Evolutionary conservation across 352 stramenopile species (phyloP), one percentile per base, ranked within the genome.

Genomic region (Phytophthora kernoviae): DNA sequence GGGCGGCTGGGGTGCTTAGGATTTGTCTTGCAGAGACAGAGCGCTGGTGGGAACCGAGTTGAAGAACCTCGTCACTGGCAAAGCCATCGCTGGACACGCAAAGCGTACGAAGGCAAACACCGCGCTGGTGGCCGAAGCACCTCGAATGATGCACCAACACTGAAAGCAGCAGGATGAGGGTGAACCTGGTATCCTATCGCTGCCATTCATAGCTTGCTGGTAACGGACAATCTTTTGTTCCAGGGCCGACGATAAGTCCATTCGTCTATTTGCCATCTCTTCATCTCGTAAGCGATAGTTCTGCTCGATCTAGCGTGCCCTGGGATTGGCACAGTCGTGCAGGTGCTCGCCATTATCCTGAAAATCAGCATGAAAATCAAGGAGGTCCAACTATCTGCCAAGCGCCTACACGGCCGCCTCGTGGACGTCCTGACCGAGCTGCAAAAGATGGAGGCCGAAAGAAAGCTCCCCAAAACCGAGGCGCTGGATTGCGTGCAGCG

Each of bases 291-390:
- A 30, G 24, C 24, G 24, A 30, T 30, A 6, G 47, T 22, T 34
- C 10, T 54, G 10, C 20, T 47, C 1, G 36, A 57, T 22, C 27
- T 68, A 4, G 24, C 64, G 21, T 20, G 63, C 10, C 63, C 58
- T 26, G 59, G 58, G 1, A 42, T 40, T 2, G 58, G 58, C 5
- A 15, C 44, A 0, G 44, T 62, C 4, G 42, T 50, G 11, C 8
- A 53, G 4, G 49, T 26, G 10, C 48, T 73, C 6, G 3, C 12
- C 21, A 41, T 39, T 5, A 67, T 63, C 7, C 11, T 30, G 0
- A 1, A 41, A n/a, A 33, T 66, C 1, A 60, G 58, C 15, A 11
- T 36, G 14, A 30, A 68, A 22, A 64, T 64, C 47, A 64, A 56
- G 30, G 57, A 72, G 33, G 51, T 18, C 8, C 41, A 68, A 48